Evolutionary conservation across 108 stramenopile genomes (phyloP), one percentile per base, ranked within the genome.

Genomic region (Mayamaea pseudoterrestris): DNA sequence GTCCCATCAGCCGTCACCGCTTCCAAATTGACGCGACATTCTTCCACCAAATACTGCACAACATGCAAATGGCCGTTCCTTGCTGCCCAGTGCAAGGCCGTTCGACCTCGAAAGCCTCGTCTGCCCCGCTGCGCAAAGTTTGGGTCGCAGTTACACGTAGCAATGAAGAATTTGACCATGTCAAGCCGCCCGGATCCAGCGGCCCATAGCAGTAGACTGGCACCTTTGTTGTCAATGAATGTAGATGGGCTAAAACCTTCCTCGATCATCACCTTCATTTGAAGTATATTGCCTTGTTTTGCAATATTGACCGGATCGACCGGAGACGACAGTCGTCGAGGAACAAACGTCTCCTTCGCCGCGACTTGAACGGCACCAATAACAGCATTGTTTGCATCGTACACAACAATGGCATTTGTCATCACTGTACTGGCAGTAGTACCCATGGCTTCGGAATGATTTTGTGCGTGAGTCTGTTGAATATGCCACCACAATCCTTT

Each of bases 401-500:
- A 42, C 2, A 12, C 22, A 42, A 14, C 30, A 42, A 9, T 41
- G 34, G 35, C 31, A 17, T 14, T 23, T 23, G 30, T 35, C 41
- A 39, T 47, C 29, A 53, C 54, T 47, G 27, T 30, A 40, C 66
- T 79, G 21, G 31, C 60, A 30, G 78, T 50, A 0, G 80, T 61
- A 7, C 72, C 80, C 46, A 73, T 45, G 0, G 50, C 28, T 46
- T 74, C 62, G 18, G 58, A 23, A 48, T 65, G 14, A 30, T 65
- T 65, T 6, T 62, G 41, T 5, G 61, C 58, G 57, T 90, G 88
- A 35, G 55, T 55, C 35, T 55, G 50, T 26, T 78, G 61, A 45
- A 69, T 73, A 61, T 90, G 88, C 88, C 88, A 90, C 80, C 88
- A 84, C 30, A 90, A 51, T 32, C 88, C 88, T 59, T 90, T 90